Conservation (phyloP, 176 grass and related monocot species). For the Elaeis guineensis region DNA sequence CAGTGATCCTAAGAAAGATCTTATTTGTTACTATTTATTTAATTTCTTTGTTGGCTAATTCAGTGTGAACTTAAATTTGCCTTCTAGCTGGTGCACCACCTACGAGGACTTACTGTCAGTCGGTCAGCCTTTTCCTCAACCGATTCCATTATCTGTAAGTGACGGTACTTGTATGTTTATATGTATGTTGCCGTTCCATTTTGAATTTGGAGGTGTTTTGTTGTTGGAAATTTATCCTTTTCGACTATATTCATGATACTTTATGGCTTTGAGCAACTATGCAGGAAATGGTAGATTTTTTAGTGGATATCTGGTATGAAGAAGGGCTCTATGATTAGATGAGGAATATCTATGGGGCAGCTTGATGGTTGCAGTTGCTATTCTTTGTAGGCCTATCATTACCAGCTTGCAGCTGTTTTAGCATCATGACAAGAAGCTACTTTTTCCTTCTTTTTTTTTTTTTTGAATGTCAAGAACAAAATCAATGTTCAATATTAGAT, state of each 20-base stretch:
- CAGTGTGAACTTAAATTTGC: background rate
- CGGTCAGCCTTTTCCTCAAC: conserved; percentile 8
- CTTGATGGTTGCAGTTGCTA: too few relatives aligned
- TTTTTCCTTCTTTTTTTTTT: too few relatives aligned
- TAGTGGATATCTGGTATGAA: conserved; percentile 11
- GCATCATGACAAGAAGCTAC: too few relatives aligned
- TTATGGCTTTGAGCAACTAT: background rate
- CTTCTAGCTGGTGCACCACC: conserved; percentile 7
- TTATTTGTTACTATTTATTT: too few relatives aligned
- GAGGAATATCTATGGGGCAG: background rate
- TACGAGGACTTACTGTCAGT: conserved; percentile 14
- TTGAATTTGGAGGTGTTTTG: background rate
- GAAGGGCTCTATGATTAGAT: conserved; percentile 7
- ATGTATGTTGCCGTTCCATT: background rate
- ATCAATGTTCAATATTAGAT: too few relatives aligned
- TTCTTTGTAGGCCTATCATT: too few relatives aligned
- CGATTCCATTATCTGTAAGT: conserved; percentile 18
- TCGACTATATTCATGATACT: background rate
- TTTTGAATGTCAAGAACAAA: too few relatives aligned
- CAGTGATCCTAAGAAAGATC: too few relatives aligned
- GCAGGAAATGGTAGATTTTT: conserved; percentile 16
- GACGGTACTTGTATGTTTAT: background rate
- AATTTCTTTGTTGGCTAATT: too few relatives aligned
- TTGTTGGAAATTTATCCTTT: background rate
- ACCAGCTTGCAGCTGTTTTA: too few relatives aligned